Evolutionary conservation across 2,329 filamentous ascomycete genomes (phyloP), one percentile per base, ranked within the genome.

Genomic region (Penicillium thymicola): DNA sequence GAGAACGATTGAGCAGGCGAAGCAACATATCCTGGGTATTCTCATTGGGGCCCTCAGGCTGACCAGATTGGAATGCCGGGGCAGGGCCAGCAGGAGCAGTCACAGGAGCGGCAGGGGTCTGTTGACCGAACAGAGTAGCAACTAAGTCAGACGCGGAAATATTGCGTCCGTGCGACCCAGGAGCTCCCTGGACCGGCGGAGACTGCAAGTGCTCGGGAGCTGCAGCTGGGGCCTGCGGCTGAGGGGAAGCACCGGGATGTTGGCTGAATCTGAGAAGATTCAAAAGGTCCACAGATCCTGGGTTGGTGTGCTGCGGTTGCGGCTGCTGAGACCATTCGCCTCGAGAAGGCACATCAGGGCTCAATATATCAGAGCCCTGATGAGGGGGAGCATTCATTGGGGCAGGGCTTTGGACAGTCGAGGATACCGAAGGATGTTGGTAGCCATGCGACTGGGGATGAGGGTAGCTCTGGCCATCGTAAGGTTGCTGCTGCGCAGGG

Each of bases 11-110:
- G 61, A 99, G 82, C 57, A 97, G 81, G 66, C 90, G 89, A 60
- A 97, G 85, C 46, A 99, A 81, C 69, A 94, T 89, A 61, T 93
- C 87, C 73, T 95, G 89, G 5, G 92, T 90, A 72, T 91, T 88
- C 45, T 85, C 81, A 45, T 62, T 64, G 30, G 60, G 59, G 34
- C 62, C 61, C 13, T 65, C 69, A 34, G 59, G 56, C 59, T 68
- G 58, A 63, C 64, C 59, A 54, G 59, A 54, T 23, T 65, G 61
- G n/a, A 53, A 45, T 36, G 40, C n/a, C 4, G 41, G 42, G 21
- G 57, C 67, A 13, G 75, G 60, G 18, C 72, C 62, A 21, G 69
- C 59, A 14, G 70, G 63, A 32, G 68, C 64, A 54, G 63, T 47
- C 43, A 70, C 63, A 58, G 72, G 67, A 42, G 75, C 71, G 28